Percentiles rank a stretch among this genome's conserved stretches.
These are phyloP conservation scores for Tricholoma saponaceum DNA, from an alignment of 768 basidiomycete genomes.

Conservation along the genomic window DNA sequence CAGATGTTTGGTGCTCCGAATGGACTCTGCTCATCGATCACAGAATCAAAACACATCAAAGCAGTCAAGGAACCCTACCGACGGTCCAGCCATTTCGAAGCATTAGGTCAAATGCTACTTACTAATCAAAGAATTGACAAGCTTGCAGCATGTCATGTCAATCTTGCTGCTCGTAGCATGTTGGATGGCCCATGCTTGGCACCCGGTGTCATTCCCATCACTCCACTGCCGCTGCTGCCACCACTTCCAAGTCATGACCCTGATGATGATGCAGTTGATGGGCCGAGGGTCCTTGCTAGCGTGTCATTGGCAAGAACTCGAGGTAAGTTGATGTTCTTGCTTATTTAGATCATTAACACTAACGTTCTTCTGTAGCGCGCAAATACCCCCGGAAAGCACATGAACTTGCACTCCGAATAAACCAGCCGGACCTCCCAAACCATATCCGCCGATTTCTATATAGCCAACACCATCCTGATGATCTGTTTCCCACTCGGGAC, in stretches of 20 bases:
- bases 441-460: conserved; percentile 14
- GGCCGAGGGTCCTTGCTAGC: neutral
- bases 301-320: neutral
- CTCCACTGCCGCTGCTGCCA: neutral
- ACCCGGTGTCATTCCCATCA: neutral
- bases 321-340: neutral
- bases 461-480: conserved; percentile 9
- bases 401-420: neutral
- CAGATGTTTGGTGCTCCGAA: conserved; percentile 14
- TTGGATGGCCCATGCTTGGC: neutral
- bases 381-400: neutral
- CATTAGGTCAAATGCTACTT: conserved; percentile 18
- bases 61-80: conserved; percentile 18
- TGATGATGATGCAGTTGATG: conserved; percentile 1
- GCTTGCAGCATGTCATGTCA: conserved; percentile 5
- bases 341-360: neutral
- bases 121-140: conserved; percentile 4
- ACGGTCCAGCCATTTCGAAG: conserved; percentile 12
- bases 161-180: conserved; percentile 3
- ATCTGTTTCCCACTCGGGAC: neutral
- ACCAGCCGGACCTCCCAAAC: conserved; percentile 7
- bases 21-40: conserved; percentile 3
- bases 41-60: conserved; percentile 5
- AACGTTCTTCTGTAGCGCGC: neutral
- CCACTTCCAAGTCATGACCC: neutral